Evolutionary conservation across 805 yeast genomes (phyloP), one percentile per base, ranked within the genome.

Genomic region (Blastobotrys muscicola): DNA sequence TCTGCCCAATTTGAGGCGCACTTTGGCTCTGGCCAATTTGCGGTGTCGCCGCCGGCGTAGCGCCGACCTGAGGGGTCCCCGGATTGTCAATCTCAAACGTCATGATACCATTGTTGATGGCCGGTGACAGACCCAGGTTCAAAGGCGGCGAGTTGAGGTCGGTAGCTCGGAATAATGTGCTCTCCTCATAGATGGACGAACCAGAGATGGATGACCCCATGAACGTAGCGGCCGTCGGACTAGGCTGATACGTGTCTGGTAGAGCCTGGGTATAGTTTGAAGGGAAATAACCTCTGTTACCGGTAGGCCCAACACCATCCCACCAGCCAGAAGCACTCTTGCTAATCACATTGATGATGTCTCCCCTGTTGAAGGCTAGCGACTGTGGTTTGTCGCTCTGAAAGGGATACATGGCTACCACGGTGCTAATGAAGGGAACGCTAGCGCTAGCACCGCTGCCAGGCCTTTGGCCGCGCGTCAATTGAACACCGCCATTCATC

Each of bases 271-370:
- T 77, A 60, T 72, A 80, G 45, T 72, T 74, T 39, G 73, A 73
- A 12, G 95, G 94, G 65, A 86, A 84, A 95, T 95, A 86, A 52
- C 95, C 95, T 56, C 94, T 70, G 5, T 73, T 72, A 13, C 56
- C 60, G 2, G 64, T 59, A 33, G 60, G 61, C 4, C 57, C 60
- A 12, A 81, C 69, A 8, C 95, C 95, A 59, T 86, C 95, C 92
- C 94, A 85, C 95, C 95, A 86, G 2, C 86, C 84, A 2, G 76
- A 59, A 33, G 72, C 74, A 11, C 76, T 67, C 47, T 81, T 82
- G 11, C 71, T 58, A n/a, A 84, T 57, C 10, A 86, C 92, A 51
- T 80, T 74, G 1, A 86, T 65, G 2, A 82, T 70, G 50, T 83
- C 94, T 13, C 87, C 90, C n/a, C 72, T 64, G 42, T 61, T 62